These are phyloP conservation scores for Hypoxylon sp. DNA, from an alignment of 2,329 filamentous ascomycete genomes.

Conservation along the genomic window DNA sequence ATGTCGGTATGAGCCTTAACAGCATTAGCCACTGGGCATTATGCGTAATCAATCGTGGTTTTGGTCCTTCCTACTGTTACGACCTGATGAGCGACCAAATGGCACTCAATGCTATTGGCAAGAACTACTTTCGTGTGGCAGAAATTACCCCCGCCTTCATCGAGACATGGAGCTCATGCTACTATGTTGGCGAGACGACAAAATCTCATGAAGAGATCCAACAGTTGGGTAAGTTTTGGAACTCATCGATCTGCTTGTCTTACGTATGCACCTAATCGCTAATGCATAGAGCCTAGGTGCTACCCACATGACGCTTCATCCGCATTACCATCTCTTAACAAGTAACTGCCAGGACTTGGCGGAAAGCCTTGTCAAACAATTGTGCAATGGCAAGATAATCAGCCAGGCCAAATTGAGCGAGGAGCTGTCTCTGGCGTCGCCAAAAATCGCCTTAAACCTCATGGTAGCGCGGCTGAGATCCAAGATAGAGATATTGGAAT, in stretches of 20 bases:
- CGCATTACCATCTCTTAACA: constrained; percentile 52
- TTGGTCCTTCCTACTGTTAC: constrained; percentile 49
- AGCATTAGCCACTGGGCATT: constrained; percentile 53
- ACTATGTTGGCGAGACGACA: constrained; percentile 55
- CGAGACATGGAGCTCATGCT: constrained; percentile 51
- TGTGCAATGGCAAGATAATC: constrained; percentile 54
- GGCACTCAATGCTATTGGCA: constrained; percentile 49
- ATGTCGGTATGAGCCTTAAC: constrained; percentile 52
- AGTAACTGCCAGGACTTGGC: constrained; percentile 55
- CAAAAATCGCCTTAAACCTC: constrained; percentile 52
- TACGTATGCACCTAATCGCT: constrained; percentile 8
- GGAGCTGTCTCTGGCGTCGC: constrained; percentile 51
- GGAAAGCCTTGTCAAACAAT: constrained; percentile 51
- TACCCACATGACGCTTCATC: constrained; percentile 51
- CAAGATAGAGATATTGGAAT: constrained; percentile 46
- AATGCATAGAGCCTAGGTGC: constrained; percentile 39
- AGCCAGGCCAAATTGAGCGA: constrained; percentile 54
- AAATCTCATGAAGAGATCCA: constrained; percentile 52
- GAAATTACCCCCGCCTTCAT: constrained; percentile 52
- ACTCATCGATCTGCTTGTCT: neutral
- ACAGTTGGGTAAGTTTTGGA: constrained; percentile 47
- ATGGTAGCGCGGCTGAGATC: constrained; percentile 51
- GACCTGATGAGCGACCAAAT: constrained; percentile 54
- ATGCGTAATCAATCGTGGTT: constrained; percentile 50
- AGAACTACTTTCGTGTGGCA: constrained; percentile 52